These are phyloP conservation scores for Kingdonia uniflora DNA, from an alignment of 164 flowering plant genomes.

Conservation along the genomic window DNA sequence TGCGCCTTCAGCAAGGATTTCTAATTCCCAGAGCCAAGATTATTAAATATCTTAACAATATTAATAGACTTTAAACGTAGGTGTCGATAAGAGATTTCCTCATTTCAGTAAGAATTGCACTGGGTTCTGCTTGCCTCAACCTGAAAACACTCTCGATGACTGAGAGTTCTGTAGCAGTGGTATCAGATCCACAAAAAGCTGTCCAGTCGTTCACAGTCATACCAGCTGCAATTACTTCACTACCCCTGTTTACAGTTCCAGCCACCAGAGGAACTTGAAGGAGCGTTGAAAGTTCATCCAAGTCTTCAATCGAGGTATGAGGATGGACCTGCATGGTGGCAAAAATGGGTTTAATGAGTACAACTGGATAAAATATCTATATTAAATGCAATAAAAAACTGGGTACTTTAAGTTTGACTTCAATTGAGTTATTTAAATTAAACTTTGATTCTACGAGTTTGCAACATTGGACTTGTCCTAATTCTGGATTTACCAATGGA, in stretches of 20 bases:
- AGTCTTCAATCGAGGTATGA: slow-evolving; percentile 87
- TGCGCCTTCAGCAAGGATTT: no score
- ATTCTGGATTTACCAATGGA: no score
- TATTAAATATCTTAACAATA: no score
- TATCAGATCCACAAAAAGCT: slow-evolving; percentile 89
- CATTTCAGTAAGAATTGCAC: slow-evolving; percentile 79
- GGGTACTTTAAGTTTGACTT: no score
- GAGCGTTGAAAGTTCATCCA: slow-evolving; percentile 91
- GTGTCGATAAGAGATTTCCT: slow-evolving; percentile 33
- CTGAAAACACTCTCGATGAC: slow-evolving; percentile 91
- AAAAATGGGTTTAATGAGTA: no score
- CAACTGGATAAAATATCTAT: no score
- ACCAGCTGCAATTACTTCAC: slow-evolving; percentile 84
- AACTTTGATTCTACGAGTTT: no score
- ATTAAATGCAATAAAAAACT: no score
- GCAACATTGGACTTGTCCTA: no score
- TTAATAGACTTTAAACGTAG: not conserved
- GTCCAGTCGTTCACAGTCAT: slow-evolving; percentile 90
- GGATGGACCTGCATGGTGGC: slow-evolving; percentile 64
- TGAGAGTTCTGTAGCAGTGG: slow-evolving; percentile 89
- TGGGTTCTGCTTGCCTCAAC: slow-evolving; percentile 80
- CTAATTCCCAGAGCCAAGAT: no score
- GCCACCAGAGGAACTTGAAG: slow-evolving; percentile 95
- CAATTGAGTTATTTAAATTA: no score
- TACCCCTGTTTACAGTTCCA: slow-evolving; percentile 89